Conservation (phyloP, 306 rosid species). For the Leucaena leucocephala region DNA sequence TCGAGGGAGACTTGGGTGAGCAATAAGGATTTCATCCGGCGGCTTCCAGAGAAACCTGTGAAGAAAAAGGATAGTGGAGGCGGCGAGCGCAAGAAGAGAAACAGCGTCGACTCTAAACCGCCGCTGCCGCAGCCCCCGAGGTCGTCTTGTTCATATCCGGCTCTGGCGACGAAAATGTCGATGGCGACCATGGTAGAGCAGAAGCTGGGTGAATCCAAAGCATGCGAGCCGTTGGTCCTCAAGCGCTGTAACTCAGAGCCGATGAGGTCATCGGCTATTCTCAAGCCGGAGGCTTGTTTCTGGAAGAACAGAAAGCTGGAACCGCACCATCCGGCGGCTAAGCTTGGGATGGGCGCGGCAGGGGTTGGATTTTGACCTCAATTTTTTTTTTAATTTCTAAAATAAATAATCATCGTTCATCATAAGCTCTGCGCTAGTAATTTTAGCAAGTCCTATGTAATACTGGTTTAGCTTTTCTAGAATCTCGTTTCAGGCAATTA, state of each 20-base stretch:
- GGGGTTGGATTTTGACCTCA: constrained; percentile 66
- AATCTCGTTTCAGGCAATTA: constrained; percentile 20
- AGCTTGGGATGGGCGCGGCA: constrained; percentile 80
- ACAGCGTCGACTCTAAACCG: constrained; percentile 33
- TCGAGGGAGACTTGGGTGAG: constrained; percentile 97
- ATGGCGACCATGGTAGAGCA: constrained; percentile 79
- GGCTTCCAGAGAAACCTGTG: constrained; percentile 65
- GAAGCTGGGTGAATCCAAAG: constrained; percentile 64
- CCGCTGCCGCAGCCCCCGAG: constrained; percentile 50
- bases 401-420: not conserved
- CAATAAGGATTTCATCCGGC: constrained; percentile 77
- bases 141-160: constrained; percentile 79
- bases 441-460: not conserved
- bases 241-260: constrained; percentile 98
- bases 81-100: constrained; percentile 47
- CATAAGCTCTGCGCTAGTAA: not conserved
- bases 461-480: not conserved
- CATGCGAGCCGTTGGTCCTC: constrained; percentile 81
- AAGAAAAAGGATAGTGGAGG: constrained; percentile 40
- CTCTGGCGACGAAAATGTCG: constrained; percentile 44
- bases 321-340: constrained; percentile 61
- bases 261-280: constrained; percentile 69
- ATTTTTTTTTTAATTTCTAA: not conserved
- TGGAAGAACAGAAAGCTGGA: constrained; percentile 84
- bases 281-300: constrained; percentile 73